A percentile compares a stretch with the other conserved stretches of the same genome.
Evolutionary conservation across 129 eudicot genomes (phyloP).

Genomic region (Helianthus annuus): DNA sequence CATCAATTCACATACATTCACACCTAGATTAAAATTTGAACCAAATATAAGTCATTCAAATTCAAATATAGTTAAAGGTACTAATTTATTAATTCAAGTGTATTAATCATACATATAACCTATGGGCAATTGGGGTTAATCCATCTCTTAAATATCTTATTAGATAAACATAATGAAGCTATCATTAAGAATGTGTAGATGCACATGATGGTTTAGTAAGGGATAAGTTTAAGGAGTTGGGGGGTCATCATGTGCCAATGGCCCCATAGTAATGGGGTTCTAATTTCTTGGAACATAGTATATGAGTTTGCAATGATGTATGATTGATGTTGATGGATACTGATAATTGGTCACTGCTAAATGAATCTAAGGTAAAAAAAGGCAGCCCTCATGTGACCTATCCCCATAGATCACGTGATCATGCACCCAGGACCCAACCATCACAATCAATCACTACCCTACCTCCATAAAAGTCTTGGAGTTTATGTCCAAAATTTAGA

Average conservation of each 20-base stretch:
- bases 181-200: conserved; percentile 21
- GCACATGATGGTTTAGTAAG: conserved; percentile 37
- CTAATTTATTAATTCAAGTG: neutral
- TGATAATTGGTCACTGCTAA: conserved; percentile 46
- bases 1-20: neutral
- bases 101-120: neutral
- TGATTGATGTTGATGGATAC: conserved; percentile 36
- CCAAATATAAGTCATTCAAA: neutral
- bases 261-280: conserved; percentile 48
- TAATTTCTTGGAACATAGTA: conserved; percentile 60
- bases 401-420: conserved; percentile 56
- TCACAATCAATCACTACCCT: conserved; percentile 37
- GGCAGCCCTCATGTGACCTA: conserved; percentile 64
- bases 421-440: conserved; percentile 46
- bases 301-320: conserved; percentile 30
- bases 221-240: conserved; percentile 25
- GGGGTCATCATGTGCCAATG: conserved; percentile 47
- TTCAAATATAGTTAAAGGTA: neutral
- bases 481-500: neutral
- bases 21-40: neutral
- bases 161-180: conserved; percentile 18
- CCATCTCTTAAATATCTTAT: conserved; percentile 3
- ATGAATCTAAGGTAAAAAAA: conserved; percentile 29
- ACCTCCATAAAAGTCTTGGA: conserved; percentile 15
- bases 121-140: conserved; percentile 9